Conservation (phyloP, 169 alveolate species). For the Babesia bovis region DNA sequence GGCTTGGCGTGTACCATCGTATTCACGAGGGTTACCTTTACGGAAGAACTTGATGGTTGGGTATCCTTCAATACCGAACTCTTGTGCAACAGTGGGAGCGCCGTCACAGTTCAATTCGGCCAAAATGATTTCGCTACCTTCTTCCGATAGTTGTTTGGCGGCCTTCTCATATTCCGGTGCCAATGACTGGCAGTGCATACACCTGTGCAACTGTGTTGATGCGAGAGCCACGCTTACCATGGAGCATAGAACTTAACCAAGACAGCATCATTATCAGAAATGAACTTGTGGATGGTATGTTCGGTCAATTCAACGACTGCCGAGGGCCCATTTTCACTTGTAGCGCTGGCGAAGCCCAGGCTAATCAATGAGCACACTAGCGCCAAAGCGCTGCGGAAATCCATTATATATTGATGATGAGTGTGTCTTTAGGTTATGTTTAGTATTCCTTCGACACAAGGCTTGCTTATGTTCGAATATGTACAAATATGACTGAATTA, state of each 20-base stretch:
- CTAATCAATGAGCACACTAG: conserved; percentile 1
- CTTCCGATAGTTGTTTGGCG: conserved; percentile 79
- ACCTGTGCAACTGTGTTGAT: conserved; percentile 45
- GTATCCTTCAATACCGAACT: conserved; percentile 86
- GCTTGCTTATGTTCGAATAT: not conserved
- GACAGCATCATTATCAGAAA: conserved; percentile 70
- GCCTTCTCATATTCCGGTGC: conserved; percentile 93
- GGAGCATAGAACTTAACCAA: conserved; percentile 91
- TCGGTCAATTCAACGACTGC: conserved; percentile 81
- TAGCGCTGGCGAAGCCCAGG: conserved; percentile 11
- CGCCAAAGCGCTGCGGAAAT: not conserved
- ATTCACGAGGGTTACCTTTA: conserved; percentile 66
- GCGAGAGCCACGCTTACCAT: conserved; percentile 63
- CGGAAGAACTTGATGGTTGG: conserved; percentile 91
- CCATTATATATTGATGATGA: not conserved
- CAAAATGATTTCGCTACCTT: conserved; percentile 76
- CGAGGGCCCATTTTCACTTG: conserved; percentile 60
- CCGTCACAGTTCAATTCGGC: conserved; percentile 90
- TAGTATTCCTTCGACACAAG: not conserved
- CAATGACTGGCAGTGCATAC: conserved; percentile 89
- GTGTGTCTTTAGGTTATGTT: not conserved
- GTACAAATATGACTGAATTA: conserved; percentile 18
- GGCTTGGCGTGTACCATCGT: conserved; percentile 75
- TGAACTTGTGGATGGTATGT: conserved; percentile 76
- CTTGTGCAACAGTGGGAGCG: conserved; percentile 76